Conservation (phyloP, 768 basidiomycete genomes). For the Udeniomyces megalosporus region DNA sequence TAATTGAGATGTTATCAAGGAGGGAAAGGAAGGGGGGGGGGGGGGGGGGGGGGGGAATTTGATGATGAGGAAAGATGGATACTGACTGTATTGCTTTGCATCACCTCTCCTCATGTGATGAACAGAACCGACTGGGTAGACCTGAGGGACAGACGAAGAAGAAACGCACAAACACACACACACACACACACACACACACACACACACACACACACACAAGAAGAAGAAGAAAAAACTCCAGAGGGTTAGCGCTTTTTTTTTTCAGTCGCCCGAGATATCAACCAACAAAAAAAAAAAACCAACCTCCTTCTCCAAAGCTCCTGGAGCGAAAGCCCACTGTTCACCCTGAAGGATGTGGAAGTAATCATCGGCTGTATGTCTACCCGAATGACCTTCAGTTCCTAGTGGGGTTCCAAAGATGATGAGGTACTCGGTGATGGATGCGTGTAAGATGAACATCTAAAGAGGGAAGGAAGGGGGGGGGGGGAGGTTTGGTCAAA, state of each 20-base stretch:
- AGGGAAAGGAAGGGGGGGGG: too few relatives aligned
- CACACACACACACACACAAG: too few relatives aligned
- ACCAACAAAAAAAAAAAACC: constrained; percentile 7
- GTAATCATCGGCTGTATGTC: constrained; percentile 95
- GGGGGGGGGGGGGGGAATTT: too few relatives aligned
- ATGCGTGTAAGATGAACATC: constrained; percentile 95
- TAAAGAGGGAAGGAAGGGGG: constrained; percentile 19
- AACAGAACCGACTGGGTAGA: constrained; percentile 64
- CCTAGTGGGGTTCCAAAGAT: constrained; percentile 92
- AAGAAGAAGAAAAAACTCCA: neutral
- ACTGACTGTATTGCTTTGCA: constrained; percentile 69
- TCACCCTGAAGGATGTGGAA: constrained; percentile 89
- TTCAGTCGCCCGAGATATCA: neutral
- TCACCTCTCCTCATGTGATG: constrained; percentile 68
- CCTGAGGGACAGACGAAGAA: too few relatives aligned
- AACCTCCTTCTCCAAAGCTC: constrained; percentile 64
- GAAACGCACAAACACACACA: too few relatives aligned
- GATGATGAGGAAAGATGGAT: too few relatives aligned
- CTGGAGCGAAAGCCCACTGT: constrained; percentile 82
- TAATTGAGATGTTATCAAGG: too few relatives aligned
- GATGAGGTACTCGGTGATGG: constrained; percentile 72
- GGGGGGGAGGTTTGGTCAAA: too few relatives aligned
- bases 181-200: too few relatives aligned
- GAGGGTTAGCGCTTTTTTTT: neutral
- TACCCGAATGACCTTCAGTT: constrained; percentile 86